Conservation (phyloP, 129 eudicot species). For the Logfia minima region DNA sequence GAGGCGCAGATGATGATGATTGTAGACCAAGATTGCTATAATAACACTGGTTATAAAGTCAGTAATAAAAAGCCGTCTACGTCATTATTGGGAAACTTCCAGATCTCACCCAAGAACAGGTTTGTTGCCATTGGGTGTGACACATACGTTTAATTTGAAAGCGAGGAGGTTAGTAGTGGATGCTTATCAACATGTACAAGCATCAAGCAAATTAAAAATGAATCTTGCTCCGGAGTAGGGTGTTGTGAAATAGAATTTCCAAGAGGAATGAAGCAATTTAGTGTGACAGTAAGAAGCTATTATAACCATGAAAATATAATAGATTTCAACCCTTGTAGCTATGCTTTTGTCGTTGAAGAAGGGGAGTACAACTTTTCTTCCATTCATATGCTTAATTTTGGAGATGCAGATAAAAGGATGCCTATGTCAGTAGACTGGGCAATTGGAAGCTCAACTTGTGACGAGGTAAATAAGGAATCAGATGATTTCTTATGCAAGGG, state of each 20-base stretch:
- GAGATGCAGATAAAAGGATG: neutral
- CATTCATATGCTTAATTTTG: neutral
- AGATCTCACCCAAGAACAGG: conserved; percentile 27
- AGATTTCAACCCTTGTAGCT: conserved; percentile 39
- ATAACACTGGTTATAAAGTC: too few species aligned
- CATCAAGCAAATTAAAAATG: neutral
- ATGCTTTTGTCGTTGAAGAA: conserved; percentile 26
- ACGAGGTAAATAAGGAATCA: neutral
- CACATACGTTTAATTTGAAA: neutral
- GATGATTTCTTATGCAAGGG: conserved; percentile 16
- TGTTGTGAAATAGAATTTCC: conserved; percentile 39
- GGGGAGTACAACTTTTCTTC: conserved; percentile 23
- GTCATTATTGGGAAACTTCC: neutral
- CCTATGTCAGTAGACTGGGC: conserved; percentile 44
- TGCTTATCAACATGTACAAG: conserved; percentile 16
- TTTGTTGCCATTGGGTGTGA: conserved; percentile 36
- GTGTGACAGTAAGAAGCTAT: neutral
- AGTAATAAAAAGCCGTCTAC: too few species aligned
- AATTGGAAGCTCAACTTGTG: conserved; percentile 27
- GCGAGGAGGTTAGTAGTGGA: neutral
- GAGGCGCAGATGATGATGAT: too few species aligned
- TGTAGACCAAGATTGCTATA: conserved; percentile 22
- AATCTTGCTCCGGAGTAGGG: conserved; percentile 38
- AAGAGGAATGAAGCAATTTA: neutral
- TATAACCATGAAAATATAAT: conserved; percentile 2